A percentile compares a stretch with the other conserved stretches of the same genome.
Evolutionary conservation across 192 early-diverging fungal genomes (phyloP).

Genomic region (Entophlyctis luteolus): DNA sequence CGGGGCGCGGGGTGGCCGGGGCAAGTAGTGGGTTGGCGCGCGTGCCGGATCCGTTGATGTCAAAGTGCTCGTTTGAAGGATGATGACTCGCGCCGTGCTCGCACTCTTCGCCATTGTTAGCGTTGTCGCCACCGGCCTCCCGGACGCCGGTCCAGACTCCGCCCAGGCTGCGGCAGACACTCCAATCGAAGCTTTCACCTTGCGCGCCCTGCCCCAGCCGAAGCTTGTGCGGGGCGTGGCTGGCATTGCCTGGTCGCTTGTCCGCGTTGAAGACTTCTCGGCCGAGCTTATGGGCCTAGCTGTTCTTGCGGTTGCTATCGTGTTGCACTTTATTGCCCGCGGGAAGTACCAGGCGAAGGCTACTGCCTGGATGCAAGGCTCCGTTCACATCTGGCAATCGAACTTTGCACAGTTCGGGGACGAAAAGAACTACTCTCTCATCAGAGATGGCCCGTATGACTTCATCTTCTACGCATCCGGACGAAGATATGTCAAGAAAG

Average conservation of each 20-base stretch:
- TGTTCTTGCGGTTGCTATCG: slow-evolving; percentile 4
- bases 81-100: not conserved
- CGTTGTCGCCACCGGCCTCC: not conserved
- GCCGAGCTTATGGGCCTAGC: slow-evolving; percentile 1
- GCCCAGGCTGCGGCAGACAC: not conserved
- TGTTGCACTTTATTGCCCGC: slow-evolving; percentile 14
- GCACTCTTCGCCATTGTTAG: not conserved
- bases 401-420: slow-evolving; percentile 76
- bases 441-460: slow-evolving; percentile 69
- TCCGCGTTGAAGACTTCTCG: not conserved
- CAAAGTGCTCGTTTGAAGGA: too few species aligned
- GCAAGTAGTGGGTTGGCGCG: too few species aligned
- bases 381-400: slow-evolving; percentile 33
- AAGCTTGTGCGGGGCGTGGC: slow-evolving; percentile 3
- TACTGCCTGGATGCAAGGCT: slow-evolving; percentile 25
- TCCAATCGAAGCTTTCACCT: not conserved
- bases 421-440: slow-evolving; percentile 45
- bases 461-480: slow-evolving; percentile 77
- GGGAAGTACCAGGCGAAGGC: slow-evolving; percentile 32
- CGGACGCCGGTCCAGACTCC: not conserved
- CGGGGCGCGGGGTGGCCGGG: too few species aligned
- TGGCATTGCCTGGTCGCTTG: slow-evolving; percentile 13
- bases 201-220: not conserved
- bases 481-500: slow-evolving; percentile 61
- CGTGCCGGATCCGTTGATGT: too few species aligned